Conservation (phyloP, 1,284 basidiomycete species). For the Ceratobasidium sp. region DNA sequence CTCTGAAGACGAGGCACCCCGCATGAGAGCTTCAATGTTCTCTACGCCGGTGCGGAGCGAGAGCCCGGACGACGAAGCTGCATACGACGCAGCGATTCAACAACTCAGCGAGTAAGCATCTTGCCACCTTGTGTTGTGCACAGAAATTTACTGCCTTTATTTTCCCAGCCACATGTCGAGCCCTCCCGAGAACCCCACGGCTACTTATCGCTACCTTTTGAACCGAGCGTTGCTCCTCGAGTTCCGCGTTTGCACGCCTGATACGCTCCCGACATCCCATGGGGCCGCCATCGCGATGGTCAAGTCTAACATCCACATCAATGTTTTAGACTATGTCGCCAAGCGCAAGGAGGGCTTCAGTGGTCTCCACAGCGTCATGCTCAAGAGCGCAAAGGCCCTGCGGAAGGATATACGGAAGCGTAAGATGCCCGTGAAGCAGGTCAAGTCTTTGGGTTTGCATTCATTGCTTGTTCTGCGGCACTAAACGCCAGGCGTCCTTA, state of each 20-base stretch:
- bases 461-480: slow-evolving; percentile 20
- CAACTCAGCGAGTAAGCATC: slow-evolving; percentile 35
- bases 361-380: slow-evolving; percentile 32
- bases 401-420: slow-evolving; percentile 39
- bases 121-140: neutral
- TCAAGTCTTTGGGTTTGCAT: slow-evolving; percentile 38
- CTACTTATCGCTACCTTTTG: slow-evolving; percentile 35
- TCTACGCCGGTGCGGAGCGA: slow-evolving; percentile 24
- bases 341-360: slow-evolving; percentile 42
- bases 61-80: slow-evolving; percentile 35
- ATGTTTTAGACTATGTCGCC: slow-evolving; percentile 44
- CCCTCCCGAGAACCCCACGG: slow-evolving; percentile 44
- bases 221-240: slow-evolving; percentile 45
- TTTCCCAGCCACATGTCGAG: slow-evolving; percentile 36
- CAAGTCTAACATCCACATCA: slow-evolving; percentile 45
- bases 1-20: slow-evolving; percentile 34
- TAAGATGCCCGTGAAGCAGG: slow-evolving; percentile 28
- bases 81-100: slow-evolving; percentile 33
- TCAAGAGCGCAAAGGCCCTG: slow-evolving; percentile 35
- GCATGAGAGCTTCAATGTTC: slow-evolving; percentile 31
- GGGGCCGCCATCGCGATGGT: slow-evolving; percentile 45
- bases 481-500: neutral
- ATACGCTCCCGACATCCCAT: slow-evolving; percentile 36
- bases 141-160: neutral
- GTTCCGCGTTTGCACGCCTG: slow-evolving; percentile 36